phyloP scores from a whole-genome alignment of 305 asterid species.

The Fraxinus floribunda region DNA sequence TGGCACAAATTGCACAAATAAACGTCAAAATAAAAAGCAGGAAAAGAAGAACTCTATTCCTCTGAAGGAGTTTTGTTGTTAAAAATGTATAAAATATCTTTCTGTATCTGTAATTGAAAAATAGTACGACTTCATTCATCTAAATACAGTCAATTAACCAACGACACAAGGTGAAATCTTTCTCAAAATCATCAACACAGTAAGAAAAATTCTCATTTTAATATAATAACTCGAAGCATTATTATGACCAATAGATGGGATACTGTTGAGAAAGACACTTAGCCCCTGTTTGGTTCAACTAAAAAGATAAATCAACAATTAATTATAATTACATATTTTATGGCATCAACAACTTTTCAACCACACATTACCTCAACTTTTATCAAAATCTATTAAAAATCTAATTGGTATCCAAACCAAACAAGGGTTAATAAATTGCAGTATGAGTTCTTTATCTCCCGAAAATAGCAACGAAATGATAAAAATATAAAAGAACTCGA shows the following conservation, averaged over 20 bases:
- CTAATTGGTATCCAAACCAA: too few species aligned
- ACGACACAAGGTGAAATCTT: neutral
- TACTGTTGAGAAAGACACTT: too few species aligned
- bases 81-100: neutral
- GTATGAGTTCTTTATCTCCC: neutral
- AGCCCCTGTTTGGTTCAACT: too few species aligned
- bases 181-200: neutral
- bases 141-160: neutral
- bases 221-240: neutral
- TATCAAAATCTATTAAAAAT: too few species aligned
- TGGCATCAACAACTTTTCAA: too few species aligned
- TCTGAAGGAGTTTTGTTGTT: neutral
- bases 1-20: too few species aligned
- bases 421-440: neutral
- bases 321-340: too few species aligned
- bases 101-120: neutral
- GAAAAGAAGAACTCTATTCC: neutral
- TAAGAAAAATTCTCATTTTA: neutral
- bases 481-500: neutral
- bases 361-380: too few species aligned
- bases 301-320: too few species aligned
- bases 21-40: neutral
- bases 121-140: slow-evolving; percentile 5
- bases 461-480: neutral
- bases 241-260: too few species aligned